These are phyloP conservation scores for Nigrograna mackinnonii DNA, from an alignment of 2,329 filamentous ascomycete species.

Conservation along the genomic window DNA sequence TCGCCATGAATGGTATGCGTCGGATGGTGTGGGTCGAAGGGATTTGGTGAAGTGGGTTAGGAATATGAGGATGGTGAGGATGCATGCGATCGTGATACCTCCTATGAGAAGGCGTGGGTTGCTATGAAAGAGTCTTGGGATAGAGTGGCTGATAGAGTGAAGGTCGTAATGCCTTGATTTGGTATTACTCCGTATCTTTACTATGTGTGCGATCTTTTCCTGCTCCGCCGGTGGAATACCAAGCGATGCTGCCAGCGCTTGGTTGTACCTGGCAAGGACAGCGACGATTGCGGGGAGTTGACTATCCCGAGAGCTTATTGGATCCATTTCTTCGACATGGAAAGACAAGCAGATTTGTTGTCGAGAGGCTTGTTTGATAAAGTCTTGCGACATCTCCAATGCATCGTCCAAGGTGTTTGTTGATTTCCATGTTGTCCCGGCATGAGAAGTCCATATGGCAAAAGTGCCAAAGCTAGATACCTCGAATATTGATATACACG, in stretches of 20 bases:
- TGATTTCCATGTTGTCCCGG: slow-evolving; percentile 1
- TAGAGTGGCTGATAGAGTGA: neutral
- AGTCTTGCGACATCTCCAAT: slow-evolving; percentile 1
- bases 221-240: slow-evolving; percentile 2
- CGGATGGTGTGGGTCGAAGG: neutral
- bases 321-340: neutral
- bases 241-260: neutral
- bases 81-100: neutral
- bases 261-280: slow-evolving; percentile 6
- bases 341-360: slow-evolving; percentile 4
- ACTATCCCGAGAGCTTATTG: neutral
- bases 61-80: neutral
- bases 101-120: neutral
- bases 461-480: neutral
- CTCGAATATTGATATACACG: neutral
- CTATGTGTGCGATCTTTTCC: neutral
- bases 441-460: neutral
- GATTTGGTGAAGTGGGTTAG: neutral
- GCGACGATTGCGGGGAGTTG: neutral
- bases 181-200: neutral
- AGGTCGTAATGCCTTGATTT: neutral
- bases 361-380: slow-evolving; percentile 1
- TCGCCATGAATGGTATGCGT: slow-evolving; percentile 5
- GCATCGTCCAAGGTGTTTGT: slow-evolving; percentile 6
- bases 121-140: neutral